Conservation (phyloP, 2,329 filamentous ascomycete genomes). For the Aspergillus pseudoviridinutans region DNA sequence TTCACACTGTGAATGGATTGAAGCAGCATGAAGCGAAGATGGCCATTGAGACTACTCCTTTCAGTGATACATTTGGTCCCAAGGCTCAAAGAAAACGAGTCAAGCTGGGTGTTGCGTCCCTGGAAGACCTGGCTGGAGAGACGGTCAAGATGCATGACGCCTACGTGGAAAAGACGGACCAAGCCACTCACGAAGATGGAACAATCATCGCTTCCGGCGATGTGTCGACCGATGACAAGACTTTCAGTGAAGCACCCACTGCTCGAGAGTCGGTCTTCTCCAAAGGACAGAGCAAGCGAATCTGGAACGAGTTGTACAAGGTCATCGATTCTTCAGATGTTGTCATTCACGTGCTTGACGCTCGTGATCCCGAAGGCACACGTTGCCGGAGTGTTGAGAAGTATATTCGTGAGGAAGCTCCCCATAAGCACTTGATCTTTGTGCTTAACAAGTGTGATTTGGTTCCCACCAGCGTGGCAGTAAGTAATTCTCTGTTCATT, state of each 20-base stretch:
- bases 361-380: slow-evolving; percentile 83
- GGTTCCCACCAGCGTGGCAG: slow-evolving; percentile 85
- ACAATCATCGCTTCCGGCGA: slow-evolving; percentile 56
- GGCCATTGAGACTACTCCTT: slow-evolving; percentile 80
- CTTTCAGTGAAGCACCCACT: slow-evolving; percentile 46
- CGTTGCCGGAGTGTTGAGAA: slow-evolving; percentile 88
- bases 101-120: slow-evolving; percentile 77
- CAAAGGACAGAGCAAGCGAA: slow-evolving; percentile 92
- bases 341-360: slow-evolving; percentile 89
- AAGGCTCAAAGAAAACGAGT: slow-evolving; percentile 91
- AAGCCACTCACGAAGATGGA: slow-evolving; percentile 72
- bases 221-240: slow-evolving; percentile 43
- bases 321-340: slow-evolving; percentile 96
- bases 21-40: slow-evolving; percentile 95
- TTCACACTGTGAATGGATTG: slow-evolving; percentile 69
- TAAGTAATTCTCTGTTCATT: slow-evolving; percentile 58
- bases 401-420: slow-evolving; percentile 86
- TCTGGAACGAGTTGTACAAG: slow-evolving; percentile 96
- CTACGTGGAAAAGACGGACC: slow-evolving; percentile 76
- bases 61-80: slow-evolving; percentile 84
- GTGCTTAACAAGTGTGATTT: slow-evolving; percentile 89
- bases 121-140: slow-evolving; percentile 76
- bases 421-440: slow-evolving; percentile 92
- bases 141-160: slow-evolving; percentile 75
- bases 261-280: slow-evolving; percentile 84